These are phyloP conservation scores for Pulveroboletus ravenelii DNA, from an alignment of 768 basidiomycete species.

Conservation along the genomic window DNA sequence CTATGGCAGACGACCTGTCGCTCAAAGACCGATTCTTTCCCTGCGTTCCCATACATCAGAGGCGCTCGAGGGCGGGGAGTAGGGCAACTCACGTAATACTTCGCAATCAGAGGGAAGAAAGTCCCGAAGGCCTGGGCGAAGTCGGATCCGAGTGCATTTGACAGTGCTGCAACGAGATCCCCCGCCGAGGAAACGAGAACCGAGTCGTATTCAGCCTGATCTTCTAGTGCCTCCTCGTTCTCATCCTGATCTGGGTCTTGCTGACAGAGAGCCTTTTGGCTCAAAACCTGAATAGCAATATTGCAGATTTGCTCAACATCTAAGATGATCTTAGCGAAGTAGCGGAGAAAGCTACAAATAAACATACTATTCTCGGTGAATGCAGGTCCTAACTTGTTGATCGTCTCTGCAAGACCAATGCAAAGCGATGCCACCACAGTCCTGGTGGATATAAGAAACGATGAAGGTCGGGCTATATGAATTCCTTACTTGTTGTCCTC, in stretches of 20 bases:
- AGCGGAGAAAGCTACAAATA: neutral
- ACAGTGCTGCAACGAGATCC: conserved; percentile 88
- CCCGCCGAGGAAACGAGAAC: conserved; percentile 91
- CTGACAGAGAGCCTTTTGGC: conserved; percentile 94
- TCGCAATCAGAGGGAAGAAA: conserved; percentile 88
- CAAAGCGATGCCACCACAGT: conserved; percentile 86
- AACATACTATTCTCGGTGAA: conserved; percentile 74
- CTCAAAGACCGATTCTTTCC: conserved; percentile 82
- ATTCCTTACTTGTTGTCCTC: conserved; percentile 93
- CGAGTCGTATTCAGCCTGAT: conserved; percentile 94
- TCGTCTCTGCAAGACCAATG: conserved; percentile 83
- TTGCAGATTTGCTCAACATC: conserved; percentile 75
- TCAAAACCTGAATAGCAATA: conserved; percentile 80
- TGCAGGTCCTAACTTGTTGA: conserved; percentile 87
- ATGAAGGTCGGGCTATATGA: neutral
- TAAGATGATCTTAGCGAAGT: conserved; percentile 25
- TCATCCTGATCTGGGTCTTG: conserved; percentile 94
- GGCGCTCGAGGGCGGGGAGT: neutral
- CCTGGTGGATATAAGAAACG: conserved; percentile 39
- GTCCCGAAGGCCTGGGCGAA: conserved; percentile 76
- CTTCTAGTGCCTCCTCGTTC: conserved; percentile 77
- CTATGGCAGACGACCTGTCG: conserved; percentile 90
- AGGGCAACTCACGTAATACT: conserved; percentile 74
- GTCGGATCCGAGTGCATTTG: conserved; percentile 77
- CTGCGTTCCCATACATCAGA: conserved; percentile 34